Percentiles rank a stretch among this genome's conserved stretches.
Conservation (phyloP, 2,329 filamentous ascomycete species). For the Hymenoscyphus linearis region DNA sequence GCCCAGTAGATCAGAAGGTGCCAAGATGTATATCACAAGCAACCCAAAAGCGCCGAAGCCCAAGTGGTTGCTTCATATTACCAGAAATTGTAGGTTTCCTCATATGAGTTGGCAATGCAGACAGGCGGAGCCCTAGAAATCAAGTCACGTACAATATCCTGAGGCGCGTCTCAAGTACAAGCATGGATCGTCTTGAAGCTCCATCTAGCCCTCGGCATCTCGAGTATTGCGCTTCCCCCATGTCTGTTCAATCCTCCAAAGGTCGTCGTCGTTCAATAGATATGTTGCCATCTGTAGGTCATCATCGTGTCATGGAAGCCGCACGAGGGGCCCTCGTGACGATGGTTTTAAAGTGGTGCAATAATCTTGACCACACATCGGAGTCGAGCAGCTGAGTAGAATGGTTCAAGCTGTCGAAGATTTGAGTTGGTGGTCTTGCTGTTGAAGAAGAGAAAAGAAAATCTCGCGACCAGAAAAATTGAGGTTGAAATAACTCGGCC, state of each 20-base stretch:
- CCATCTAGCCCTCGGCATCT: background rate
- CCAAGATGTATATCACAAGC: slow-evolving; percentile 39
- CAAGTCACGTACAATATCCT: slow-evolving; percentile 12
- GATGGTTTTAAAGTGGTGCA: slow-evolving; percentile 75
- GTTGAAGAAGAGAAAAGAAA: slow-evolving; percentile 38
- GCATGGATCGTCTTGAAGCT: background rate
- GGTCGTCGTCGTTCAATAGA: background rate
- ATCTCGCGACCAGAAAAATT: slow-evolving; percentile 6
- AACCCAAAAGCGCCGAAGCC: slow-evolving; percentile 38
- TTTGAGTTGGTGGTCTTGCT: slow-evolving; percentile 70
- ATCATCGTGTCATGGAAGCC: slow-evolving; percentile 62
- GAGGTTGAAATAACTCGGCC: slow-evolving; percentile 17
- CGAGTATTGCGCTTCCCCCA: background rate
- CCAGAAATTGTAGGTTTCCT: slow-evolving; percentile 36
- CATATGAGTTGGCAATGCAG: slow-evolving; percentile 13
- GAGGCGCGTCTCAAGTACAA: background rate
- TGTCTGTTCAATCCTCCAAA: background rate
- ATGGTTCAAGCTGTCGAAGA: slow-evolving; percentile 57
- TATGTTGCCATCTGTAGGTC: slow-evolving; percentile 61
- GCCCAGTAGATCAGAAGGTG: slow-evolving; percentile 9
- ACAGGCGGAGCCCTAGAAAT: background rate
- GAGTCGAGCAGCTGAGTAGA: slow-evolving; percentile 62
- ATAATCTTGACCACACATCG: slow-evolving; percentile 66
- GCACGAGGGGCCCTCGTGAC: slow-evolving; percentile 60
- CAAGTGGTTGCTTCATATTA: slow-evolving; percentile 50